These are phyloP conservation scores for Podila minutissima DNA, from an alignment of 192 early-diverging fungal genomes.

Conservation along the genomic window DNA sequence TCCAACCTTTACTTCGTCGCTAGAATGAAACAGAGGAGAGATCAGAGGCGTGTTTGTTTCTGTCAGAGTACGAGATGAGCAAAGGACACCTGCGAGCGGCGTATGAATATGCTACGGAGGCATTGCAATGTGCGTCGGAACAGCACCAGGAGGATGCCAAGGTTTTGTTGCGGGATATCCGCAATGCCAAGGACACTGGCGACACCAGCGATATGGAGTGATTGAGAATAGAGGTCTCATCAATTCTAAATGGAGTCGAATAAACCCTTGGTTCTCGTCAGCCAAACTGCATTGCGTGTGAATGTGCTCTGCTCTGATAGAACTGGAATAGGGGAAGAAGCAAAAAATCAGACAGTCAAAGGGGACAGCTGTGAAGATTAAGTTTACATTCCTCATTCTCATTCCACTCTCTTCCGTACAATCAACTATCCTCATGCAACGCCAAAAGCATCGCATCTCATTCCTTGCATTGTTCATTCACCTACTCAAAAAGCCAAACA, in stretches of 20 bases:
- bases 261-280: neutral
- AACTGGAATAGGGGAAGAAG: too few species aligned
- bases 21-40: slow-evolving; percentile 48
- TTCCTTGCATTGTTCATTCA: too few species aligned
- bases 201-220: slow-evolving; percentile 9
- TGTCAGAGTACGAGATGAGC: slow-evolving; percentile 48
- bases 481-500: too few species aligned
- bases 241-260: neutral
- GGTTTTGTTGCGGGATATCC: slow-evolving; percentile 40
- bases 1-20: slow-evolving; percentile 7
- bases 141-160: slow-evolving; percentile 54
- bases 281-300: neutral
- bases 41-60: slow-evolving; percentile 51
- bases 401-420: too few species aligned
- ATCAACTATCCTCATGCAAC: too few species aligned
- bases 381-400: too few species aligned
- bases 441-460: too few species aligned
- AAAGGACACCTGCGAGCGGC: slow-evolving; percentile 41
- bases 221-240: neutral
- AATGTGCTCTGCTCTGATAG: too few species aligned
- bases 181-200: slow-evolving; percentile 20
- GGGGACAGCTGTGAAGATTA: too few species aligned
- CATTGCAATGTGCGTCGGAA: slow-evolving; percentile 30
- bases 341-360: too few species aligned
- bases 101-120: slow-evolving; percentile 41